Base-by-base conservation (phyloP, 768 basidiomycete species). In the Sporobolomyces pararoseus region DNA sequence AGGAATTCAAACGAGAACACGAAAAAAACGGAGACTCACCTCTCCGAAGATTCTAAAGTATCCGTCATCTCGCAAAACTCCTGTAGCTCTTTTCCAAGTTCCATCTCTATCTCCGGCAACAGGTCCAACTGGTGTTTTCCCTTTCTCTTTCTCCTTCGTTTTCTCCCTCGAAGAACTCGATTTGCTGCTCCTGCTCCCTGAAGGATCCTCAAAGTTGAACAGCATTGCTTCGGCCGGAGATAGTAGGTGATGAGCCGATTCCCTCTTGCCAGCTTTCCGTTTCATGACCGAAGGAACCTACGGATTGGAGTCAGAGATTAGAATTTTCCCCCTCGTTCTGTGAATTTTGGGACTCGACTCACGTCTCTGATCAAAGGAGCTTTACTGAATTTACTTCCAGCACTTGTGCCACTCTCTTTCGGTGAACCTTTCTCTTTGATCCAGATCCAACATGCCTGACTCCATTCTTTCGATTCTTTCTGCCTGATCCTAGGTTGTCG, bases 391-490 rank as follows among this genome's bases (percentile, higher is more conserved):
- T 64, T 67, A 2, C 72, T 61, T 14, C 46, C 53, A 9, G 52
- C 13, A 23, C 21, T 31, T 16, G 52, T 32, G 16, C 4, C 0
- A 13, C 50, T 49, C 29, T 25, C 47, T 32, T 21, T 23, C 21
- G n/a, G 12, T 4, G 31, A 5, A 6, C 32, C 13, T 27, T 13
- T 63, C 44, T 13, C 54, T n/a, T 49, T 60, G 39, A 61, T 16
- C 72, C 72, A 74, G 0, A 70, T 52, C 72, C 68, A 70, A 25
- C 72, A 74, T 16, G 68, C 31, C 66, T 74, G 72, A 39, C 65
- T 70, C 72, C 72, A 74, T 58, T 74, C 72, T 49, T 66, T 64
- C n/a, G 58, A 53, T 39, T 74, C 68, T 19, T 32, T 46, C 63
- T 70, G 68, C 62, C 72, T 7, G 17, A 66, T 19, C 6, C 63